Evolutionary conservation across 345 rosid genomes (phyloP).

Genomic region (Sisymbrium irio): DNA sequence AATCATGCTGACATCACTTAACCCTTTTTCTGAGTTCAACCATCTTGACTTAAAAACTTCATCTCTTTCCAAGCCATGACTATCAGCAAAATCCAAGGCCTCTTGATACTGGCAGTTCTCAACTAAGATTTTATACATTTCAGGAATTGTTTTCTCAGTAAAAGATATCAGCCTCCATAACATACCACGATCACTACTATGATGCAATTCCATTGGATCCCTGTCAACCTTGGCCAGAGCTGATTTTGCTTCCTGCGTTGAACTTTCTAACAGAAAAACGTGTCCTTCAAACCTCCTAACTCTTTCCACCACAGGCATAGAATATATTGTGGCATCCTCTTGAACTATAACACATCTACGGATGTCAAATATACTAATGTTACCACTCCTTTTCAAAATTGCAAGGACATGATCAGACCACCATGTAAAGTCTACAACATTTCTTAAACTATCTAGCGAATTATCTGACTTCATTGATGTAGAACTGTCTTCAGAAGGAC

Average conservation of each 20-base stretch:
- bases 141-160: conserved; percentile 72
- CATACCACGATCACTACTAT: conserved; percentile 34
- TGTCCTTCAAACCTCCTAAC: conserved; percentile 49
- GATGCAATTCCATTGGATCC: conserved; percentile 35
- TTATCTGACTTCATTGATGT: conserved; percentile 36
- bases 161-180: conserved; percentile 76
- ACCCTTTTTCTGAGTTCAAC: conserved; percentile 65
- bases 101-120: conserved; percentile 52
- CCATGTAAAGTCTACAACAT: conserved; percentile 79
- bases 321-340: conserved; percentile 51
- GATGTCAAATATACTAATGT: conserved; percentile 54
- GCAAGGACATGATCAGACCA: conserved; percentile 79
- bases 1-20: conserved; percentile 51
- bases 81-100: conserved; percentile 77
- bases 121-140: conserved; percentile 76
- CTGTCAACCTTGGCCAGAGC: conserved; percentile 36
- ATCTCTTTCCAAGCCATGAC: conserved; percentile 76
- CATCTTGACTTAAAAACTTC: conserved; percentile 80
- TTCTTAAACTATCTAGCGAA: conserved; percentile 39
- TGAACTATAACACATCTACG: conserved; percentile 47
- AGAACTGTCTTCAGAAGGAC: conserved; percentile 33
- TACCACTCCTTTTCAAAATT: conserved; percentile 55
- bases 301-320: conserved; percentile 70
- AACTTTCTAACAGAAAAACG: conserved; percentile 66
- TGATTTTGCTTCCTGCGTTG: conserved; percentile 34